Conservation (phyloP, 768 basidiomycete species). For the Rhizopogon vesiculosus region DNA sequence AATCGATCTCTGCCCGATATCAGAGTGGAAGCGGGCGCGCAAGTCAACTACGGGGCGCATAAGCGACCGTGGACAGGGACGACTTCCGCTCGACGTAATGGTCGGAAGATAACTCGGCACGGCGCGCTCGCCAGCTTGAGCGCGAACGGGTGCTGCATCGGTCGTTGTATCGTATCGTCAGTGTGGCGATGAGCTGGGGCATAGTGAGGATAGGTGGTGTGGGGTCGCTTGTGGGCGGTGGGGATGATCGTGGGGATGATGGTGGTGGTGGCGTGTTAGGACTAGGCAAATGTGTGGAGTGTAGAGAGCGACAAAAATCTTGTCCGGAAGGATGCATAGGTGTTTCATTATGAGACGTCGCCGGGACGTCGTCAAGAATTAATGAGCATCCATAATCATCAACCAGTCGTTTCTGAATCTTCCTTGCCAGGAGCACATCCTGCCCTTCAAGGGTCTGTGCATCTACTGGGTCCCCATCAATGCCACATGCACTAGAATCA, state of each 20-base stretch:
- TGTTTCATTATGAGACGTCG: background rate
- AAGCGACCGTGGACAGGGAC: constrained; percentile 17
- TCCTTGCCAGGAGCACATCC: constrained; percentile 29
- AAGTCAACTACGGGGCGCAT: constrained; percentile 15
- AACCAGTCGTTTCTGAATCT: constrained; percentile 25
- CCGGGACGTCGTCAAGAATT: background rate
- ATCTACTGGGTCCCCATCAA: background rate
- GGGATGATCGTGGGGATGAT: background rate
- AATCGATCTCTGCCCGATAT: background rate
- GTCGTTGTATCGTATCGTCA: constrained; percentile 23
- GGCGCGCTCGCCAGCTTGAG: constrained; percentile 1
- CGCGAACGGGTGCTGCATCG: constrained; percentile 15
- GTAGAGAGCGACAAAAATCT: background rate
- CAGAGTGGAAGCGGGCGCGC: background rate
- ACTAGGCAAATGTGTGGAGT: constrained; percentile 17
- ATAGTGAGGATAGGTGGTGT: constrained; percentile 19
- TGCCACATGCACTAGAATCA: background rate
- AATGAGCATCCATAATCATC: constrained; percentile 23
- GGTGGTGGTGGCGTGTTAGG: constrained; percentile 4
- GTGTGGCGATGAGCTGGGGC: constrained; percentile 26
- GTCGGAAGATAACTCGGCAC: constrained; percentile 5
- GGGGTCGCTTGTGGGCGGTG: constrained; percentile 6
- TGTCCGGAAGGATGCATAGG: constrained; percentile 1
- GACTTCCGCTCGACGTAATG: constrained; percentile 17
- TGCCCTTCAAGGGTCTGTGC: constrained; percentile 18